Conservation (phyloP, 257 asterid species). For the Solanum acaule region DNA sequence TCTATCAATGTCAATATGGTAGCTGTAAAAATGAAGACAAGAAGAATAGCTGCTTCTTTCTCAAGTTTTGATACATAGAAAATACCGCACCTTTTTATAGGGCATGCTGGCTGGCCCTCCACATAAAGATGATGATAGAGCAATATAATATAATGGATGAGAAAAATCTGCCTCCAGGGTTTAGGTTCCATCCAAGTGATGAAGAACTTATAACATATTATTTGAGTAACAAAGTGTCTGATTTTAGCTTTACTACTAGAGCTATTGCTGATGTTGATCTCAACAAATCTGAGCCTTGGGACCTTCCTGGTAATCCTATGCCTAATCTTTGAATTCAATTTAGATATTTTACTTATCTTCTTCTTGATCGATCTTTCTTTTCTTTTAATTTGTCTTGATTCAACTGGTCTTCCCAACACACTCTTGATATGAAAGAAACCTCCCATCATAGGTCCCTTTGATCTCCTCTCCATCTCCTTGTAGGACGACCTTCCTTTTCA, state of each 20-base stretch:
- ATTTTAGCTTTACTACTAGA: slow-evolving; percentile 37
- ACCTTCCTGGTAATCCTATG: slow-evolving; percentile 58
- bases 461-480: too few species aligned
- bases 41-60: too few species aligned
- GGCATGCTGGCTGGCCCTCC: too few species aligned
- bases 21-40: too few species aligned
- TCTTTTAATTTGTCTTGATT: not conserved
- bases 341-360: not conserved
- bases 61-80: too few species aligned
- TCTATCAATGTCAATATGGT: too few species aligned
- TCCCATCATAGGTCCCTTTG: too few species aligned
- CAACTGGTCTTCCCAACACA: not conserved
- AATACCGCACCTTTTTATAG: too few species aligned
- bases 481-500: too few species aligned
- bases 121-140: too few species aligned
- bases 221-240: slow-evolving; percentile 50
- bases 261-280: slow-evolving; percentile 69
- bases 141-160: slow-evolving; percentile 21
- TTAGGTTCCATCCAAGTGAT: slow-evolving; percentile 80
- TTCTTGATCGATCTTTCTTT: too few species aligned
- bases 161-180: slow-evolving; percentile 79
- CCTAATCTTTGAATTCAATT: not conserved
- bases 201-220: slow-evolving; percentile 75
- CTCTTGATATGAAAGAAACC: too few species aligned
- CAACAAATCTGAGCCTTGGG: slow-evolving; percentile 87